Evolutionary conservation across 2,329 filamentous ascomycete genomes (phyloP).

Genomic region (Aspergillus bombycis): DNA sequence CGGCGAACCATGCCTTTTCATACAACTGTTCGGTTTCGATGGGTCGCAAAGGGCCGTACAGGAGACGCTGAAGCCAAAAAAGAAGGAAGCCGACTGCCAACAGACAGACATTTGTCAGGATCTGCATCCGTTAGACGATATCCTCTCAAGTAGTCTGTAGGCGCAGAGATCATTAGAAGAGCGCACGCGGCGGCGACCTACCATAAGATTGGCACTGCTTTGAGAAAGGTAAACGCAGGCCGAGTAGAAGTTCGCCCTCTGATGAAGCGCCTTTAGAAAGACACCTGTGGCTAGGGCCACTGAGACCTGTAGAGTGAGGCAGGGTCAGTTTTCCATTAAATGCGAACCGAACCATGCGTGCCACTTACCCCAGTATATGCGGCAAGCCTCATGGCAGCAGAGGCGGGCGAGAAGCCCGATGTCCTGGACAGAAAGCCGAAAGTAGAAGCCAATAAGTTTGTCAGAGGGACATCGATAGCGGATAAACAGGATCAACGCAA

Average conservation of each 20-base stretch:
- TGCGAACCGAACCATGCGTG: constrained; percentile 4
- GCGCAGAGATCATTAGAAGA: not conserved
- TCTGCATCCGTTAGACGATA: constrained; percentile 54
- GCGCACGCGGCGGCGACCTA: constrained; percentile 47
- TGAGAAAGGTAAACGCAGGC: constrained; percentile 96
- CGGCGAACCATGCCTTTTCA: constrained; percentile 96
- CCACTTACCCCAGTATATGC: constrained; percentile 56
- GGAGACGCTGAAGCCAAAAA: constrained; percentile 83
- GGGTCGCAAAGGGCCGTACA: constrained; percentile 86
- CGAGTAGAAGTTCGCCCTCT: constrained; percentile 97
- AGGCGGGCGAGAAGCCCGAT: constrained; percentile 26
- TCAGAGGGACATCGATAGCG: constrained; percentile 25
- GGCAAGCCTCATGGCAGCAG: constrained; percentile 50
- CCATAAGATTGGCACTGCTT: constrained; percentile 93
- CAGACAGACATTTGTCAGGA: constrained; percentile 87
- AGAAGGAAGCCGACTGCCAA: constrained; percentile 79
- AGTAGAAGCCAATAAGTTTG: not conserved
- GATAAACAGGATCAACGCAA: constrained; percentile 2
- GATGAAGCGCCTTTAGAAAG: constrained; percentile 86
- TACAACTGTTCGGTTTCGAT: constrained; percentile 97
- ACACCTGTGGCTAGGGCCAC: constrained; percentile 81
- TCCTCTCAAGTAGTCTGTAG: not conserved
- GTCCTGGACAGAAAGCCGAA: constrained; percentile 32
- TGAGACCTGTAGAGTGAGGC: constrained; percentile 64
- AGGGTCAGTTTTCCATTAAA: constrained; percentile 11